phyloP scores from a whole-genome alignment of 306 rosid genomes.

The Trifolium dubium region DNA sequence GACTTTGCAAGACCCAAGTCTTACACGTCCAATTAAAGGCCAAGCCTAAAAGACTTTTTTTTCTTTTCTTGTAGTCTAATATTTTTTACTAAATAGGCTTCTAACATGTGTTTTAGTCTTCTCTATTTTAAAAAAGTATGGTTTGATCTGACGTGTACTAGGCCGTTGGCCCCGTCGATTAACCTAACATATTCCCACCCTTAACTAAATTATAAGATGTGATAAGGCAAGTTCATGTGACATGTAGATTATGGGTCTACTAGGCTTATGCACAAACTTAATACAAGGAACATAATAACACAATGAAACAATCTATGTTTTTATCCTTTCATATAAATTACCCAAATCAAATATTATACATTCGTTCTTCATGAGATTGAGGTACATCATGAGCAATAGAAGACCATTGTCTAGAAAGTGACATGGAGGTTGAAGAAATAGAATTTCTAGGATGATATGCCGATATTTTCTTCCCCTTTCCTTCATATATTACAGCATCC shows the following conservation, averaged over 20 bases:
- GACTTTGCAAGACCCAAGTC: no score
- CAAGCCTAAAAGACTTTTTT: no score
- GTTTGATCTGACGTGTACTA: no score
- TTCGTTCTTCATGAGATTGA: constrained; percentile 20
- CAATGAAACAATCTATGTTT: background rate
- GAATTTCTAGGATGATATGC: constrained; percentile 67
- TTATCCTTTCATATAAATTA: background rate
- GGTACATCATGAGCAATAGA: constrained; percentile 38
- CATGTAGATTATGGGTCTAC: background rate
- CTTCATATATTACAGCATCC: constrained; percentile 54
- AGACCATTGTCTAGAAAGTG: constrained; percentile 64
- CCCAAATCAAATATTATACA: constrained; percentile 21
- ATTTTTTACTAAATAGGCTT: no score
- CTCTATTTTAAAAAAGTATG: no score
- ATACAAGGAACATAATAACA: background rate
- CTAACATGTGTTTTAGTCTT: no score
- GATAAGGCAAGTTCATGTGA: no score
- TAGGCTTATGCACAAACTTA: background rate
- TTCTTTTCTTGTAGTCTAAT: no score
- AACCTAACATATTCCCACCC: no score
- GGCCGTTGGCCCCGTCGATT: no score
- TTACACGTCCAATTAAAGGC: no score
- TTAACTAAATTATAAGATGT: background rate
- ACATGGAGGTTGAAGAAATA: constrained; percentile 33
- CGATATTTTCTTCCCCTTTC: constrained; percentile 68